Evolutionary conservation across 495 filamentous ascomycete species (phyloP), one percentile per base, ranked within the genome.

Genomic region (Rusavskia elegans): DNA sequence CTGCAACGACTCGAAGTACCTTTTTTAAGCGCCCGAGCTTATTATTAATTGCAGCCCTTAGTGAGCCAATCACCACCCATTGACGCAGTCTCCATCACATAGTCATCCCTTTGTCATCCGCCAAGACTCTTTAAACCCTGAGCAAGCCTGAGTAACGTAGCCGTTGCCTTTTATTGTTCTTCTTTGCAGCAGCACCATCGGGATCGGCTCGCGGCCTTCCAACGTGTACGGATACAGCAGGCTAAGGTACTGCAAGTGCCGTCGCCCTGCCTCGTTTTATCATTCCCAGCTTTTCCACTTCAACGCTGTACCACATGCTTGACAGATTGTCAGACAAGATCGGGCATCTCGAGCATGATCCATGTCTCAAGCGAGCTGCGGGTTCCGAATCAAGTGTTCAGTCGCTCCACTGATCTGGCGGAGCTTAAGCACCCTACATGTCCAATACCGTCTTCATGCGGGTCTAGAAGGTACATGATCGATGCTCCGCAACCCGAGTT

Each of bases 291-390:
- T 14, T 42, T 42, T 17, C 10, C 2, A 35, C 40, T 42, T 42
- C 40, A 2, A 42, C n/a, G 8, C 40, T 21, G 40, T 46, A n/a
- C 20, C 3, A 42, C 39, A 20, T 46, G 21, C 23, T 46, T 17
- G 44, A 29, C 23, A 46, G 44, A 46, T 3, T 42, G 20, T 46
- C 44, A 46, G 16, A 46, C 44, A 29, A 46, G 23, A 46, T 46
- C 44, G 20, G 44, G 23, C 14, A 46, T 23, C 44, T 45, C 11
- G n/a, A 23, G 41, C 16, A 20, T 16, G 16, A 16, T 29, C 44
- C 23, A 29, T 46, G 44, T 46, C 44, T 46, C 44, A 46, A 46
- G 44, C 44, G 44, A 46, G 23, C 44, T 46, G 44, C 44, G 23
- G 44, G 44, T 29, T 7, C 23, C 23, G 21, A 29, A 11, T 29